phyloP scores from a whole-genome alignment of 2,329 filamentous ascomycete genomes.

The Diplodia seriata region DNA sequence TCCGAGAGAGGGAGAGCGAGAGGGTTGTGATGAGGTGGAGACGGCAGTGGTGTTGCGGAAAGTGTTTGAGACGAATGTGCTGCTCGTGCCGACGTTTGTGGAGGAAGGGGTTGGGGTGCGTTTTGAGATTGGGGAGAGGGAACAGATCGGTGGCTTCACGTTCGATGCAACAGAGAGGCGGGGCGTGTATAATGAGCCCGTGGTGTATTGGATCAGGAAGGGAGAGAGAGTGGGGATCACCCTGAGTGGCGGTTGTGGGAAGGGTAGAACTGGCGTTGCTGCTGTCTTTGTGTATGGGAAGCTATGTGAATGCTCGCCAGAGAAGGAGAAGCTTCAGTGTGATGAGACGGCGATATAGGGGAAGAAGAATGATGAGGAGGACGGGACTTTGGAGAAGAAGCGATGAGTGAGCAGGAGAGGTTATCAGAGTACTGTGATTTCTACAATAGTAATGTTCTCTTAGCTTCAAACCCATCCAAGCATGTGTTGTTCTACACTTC shows the following conservation, averaged over 20 bases:
- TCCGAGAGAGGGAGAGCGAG: background rate
- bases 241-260: background rate
- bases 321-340: background rate
- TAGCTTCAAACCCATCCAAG: background rate
- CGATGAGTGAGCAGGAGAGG: background rate
- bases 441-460: background rate
- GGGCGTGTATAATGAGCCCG: background rate
- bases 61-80: background rate
- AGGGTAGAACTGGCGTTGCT: background rate
- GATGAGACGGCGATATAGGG: background rate
- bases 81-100: conserved; percentile 5
- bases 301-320: background rate
- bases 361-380: background rate
- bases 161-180: background rate
- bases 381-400: background rate
- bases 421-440: background rate
- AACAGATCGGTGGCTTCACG: background rate
- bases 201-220: conserved; percentile 9
- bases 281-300: conserved; percentile 9
- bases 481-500: background rate
- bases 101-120: conserved; percentile 1
- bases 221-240: background rate
- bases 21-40: background rate
- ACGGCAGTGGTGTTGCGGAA: background rate
- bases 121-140: background rate